Conservation (phyloP, 2,329 filamentous ascomycete genomes). For the Ceratocystis huliohia region DNA sequence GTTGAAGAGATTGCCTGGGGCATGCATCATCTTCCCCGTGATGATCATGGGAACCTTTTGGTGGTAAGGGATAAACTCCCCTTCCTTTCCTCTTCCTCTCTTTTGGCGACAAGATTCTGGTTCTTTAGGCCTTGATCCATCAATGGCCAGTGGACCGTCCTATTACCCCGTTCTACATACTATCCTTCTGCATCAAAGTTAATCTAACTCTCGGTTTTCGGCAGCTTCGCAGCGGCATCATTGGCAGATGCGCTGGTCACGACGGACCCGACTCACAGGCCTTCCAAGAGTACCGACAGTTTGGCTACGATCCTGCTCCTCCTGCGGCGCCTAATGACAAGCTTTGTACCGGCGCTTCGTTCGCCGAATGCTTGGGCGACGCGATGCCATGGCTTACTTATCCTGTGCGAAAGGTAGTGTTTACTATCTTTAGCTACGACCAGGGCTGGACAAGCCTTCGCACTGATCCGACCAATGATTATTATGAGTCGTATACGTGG, state of each 20-base stretch:
- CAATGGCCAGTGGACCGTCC: not conserved
- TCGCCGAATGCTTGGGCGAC: not conserved
- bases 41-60: not conserved
- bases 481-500: conserved; percentile 42
- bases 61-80: conserved; percentile 2
- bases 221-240: conserved; percentile 31
- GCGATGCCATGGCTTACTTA: conserved; percentile 31
- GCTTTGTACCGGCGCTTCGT: not conserved
- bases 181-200: not conserved
- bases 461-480: not conserved
- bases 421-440: conserved; percentile 44
- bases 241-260: not conserved
- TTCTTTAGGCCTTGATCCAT: not conserved
- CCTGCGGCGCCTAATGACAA: not conserved
- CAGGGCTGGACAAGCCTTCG: conserved; percentile 42
- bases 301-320: not conserved
- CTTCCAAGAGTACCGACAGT: not conserved
- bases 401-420: conserved; percentile 49
- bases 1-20: too few species aligned
- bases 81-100: not conserved
- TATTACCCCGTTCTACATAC: not conserved
- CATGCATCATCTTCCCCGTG: too few species aligned
- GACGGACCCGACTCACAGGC: not conserved
- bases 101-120: not conserved
- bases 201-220: conserved; percentile 11